These are phyloP conservation scores for Pleurotus eryngii DNA, from an alignment of 768 basidiomycete genomes.

Conservation along the genomic window DNA sequence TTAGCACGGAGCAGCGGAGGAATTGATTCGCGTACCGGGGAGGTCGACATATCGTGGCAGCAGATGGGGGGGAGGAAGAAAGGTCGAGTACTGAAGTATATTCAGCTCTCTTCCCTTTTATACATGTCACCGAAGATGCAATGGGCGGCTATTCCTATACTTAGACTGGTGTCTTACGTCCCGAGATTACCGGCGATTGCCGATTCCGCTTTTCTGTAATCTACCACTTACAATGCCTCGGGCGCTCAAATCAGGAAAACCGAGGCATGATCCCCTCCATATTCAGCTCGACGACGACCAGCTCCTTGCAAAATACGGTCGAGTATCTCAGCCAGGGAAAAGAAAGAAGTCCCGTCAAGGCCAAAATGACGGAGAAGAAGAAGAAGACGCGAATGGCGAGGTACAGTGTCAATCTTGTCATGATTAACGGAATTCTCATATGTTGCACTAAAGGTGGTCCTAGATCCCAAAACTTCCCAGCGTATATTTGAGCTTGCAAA, in stretches of 20 bases:
- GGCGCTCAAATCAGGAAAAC: constrained; percentile 49
- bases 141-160: neutral
- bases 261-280: constrained; percentile 84
- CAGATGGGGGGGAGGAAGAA: constrained; percentile 14
- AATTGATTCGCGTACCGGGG: constrained; percentile 20
- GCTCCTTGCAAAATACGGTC: constrained; percentile 72
- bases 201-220: constrained; percentile 14
- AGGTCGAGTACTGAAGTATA: constrained; percentile 12
- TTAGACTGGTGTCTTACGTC: neutral
- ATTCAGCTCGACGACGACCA: constrained; percentile 83
- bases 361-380: constrained; percentile 47
- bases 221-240: constrained; percentile 55
- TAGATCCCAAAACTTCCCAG: constrained; percentile 80
- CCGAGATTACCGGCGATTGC: constrained; percentile 15
- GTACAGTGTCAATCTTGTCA: constrained; percentile 32
- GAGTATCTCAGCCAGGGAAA: constrained; percentile 70
- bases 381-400: constrained; percentile 51
- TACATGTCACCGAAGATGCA: neutral
- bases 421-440: neutral
- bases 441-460: constrained; percentile 44
- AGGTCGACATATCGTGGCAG: constrained; percentile 17
- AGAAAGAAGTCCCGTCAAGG: constrained; percentile 58
- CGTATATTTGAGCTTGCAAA: constrained; percentile 90
- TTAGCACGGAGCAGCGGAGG: constrained; percentile 7
- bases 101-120: constrained; percentile 2